phyloP scores from a whole-genome alignment of 2,329 filamentous ascomycete species.

The Pezicula rhizophila region DNA sequence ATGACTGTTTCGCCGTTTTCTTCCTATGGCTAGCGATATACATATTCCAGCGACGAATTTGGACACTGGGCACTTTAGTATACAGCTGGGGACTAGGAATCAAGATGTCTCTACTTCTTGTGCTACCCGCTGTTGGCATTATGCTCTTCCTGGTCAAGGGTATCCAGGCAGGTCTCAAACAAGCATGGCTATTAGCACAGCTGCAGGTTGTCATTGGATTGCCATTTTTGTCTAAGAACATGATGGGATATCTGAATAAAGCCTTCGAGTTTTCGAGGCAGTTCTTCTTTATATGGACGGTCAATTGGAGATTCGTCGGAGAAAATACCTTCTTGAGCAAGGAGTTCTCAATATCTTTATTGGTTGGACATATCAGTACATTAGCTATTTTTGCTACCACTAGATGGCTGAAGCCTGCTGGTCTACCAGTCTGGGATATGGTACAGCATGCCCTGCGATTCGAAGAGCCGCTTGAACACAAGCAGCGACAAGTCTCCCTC shows the following conservation, averaged over 20 bases:
- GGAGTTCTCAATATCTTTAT: slow-evolving; percentile 50
- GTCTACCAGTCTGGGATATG: slow-evolving; percentile 42
- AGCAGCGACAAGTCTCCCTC: slow-evolving; percentile 42
- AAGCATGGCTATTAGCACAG: slow-evolving; percentile 67
- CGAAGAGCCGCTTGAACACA: slow-evolving; percentile 28
- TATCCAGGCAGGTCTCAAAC: slow-evolving; percentile 55
- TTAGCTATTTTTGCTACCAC: slow-evolving; percentile 49
- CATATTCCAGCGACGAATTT: slow-evolving; percentile 67
- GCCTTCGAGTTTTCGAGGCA: slow-evolving; percentile 88
- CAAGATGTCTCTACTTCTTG: slow-evolving; percentile 88
- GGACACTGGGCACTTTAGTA: slow-evolving; percentile 64
- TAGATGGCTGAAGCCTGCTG: slow-evolving; percentile 55
- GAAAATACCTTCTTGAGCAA: slow-evolving; percentile 74
- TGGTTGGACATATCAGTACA: slow-evolving; percentile 49
- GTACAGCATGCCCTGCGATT: slow-evolving; percentile 19
- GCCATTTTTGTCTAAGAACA: slow-evolving; percentile 65
- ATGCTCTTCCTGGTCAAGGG: slow-evolving; percentile 71
- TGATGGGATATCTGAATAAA: slow-evolving; percentile 66
- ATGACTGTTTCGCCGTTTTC: slow-evolving; percentile 83
- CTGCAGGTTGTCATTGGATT: slow-evolving; percentile 63
- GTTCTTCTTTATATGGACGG: slow-evolving; percentile 97
- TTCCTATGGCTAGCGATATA: slow-evolving; percentile 80
- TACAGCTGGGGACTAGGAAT: slow-evolving; percentile 81
- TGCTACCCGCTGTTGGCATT: slow-evolving; percentile 72
- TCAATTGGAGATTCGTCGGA: slow-evolving; percentile 95